phyloP scores from a whole-genome alignment of 306 rosid genomes.

The Casuarina cunninghamiana region DNA sequence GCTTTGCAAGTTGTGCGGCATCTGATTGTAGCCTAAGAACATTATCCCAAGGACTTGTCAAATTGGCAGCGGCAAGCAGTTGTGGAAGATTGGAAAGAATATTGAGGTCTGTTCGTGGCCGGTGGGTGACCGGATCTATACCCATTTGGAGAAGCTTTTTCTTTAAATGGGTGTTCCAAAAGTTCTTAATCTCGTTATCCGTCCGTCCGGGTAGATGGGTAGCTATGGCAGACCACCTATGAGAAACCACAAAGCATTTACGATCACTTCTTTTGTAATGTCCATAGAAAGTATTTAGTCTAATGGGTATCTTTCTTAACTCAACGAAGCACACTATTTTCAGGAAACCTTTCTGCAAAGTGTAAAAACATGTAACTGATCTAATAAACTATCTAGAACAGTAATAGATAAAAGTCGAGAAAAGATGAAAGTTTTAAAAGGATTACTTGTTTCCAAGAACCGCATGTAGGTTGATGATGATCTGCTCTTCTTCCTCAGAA shows the following conservation, averaged over 20 bases:
- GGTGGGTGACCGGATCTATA: conserved; percentile 72
- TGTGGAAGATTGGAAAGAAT: conserved; percentile 52
- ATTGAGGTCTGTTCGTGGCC: conserved; percentile 52
- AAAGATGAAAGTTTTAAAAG: background rate
- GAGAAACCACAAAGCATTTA: background rate
- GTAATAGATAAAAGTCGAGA: no score
- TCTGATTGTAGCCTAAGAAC: conserved; percentile 39
- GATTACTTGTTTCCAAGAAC: conserved; percentile 75
- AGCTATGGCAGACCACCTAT: conserved; percentile 84
- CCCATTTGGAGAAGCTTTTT: conserved; percentile 78
- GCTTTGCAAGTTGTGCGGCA: conserved; percentile 48
- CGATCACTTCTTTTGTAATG: background rate
- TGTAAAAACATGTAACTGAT: background rate
- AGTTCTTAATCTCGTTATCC: conserved; percentile 81
- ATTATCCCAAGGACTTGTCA: conserved; percentile 33
- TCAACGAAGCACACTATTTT: background rate
- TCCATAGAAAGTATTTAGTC: background rate
- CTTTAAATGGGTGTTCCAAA: conserved; percentile 81
- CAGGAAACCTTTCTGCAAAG: background rate
- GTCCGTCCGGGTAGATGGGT: conserved; percentile 80
- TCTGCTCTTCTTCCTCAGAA: conserved; percentile 53
- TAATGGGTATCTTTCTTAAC: background rate
- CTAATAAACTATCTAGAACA: background rate
- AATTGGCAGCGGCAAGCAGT: conserved; percentile 44
- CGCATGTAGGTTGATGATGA: conserved; percentile 63